These are phyloP conservation scores for Coleophoma eucalyptorum DNA, from an alignment of 2,329 filamentous ascomycete species.

Conservation along the genomic window DNA sequence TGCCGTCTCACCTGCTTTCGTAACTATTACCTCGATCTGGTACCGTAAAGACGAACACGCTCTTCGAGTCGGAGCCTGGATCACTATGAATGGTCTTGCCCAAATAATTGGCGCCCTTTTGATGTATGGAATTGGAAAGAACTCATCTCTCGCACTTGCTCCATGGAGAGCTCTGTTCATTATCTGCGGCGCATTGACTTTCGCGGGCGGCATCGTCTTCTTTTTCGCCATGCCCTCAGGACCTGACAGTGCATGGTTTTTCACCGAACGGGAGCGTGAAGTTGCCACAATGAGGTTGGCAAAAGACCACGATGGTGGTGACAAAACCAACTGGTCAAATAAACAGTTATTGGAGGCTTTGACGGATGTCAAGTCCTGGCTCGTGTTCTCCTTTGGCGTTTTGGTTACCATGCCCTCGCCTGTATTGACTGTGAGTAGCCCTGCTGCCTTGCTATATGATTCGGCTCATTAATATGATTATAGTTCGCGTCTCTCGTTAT, in stretches of 20 bases:
- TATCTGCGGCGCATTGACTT: conserved; percentile 44
- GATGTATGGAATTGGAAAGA: conserved; percentile 48
- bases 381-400: conserved; percentile 40
- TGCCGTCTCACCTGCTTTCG: conserved; percentile 40
- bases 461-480: conserved; percentile 1
- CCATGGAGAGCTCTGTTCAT: conserved; percentile 46
- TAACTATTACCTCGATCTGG: conserved; percentile 40
- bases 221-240: conserved; percentile 41
- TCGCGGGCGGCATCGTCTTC: conserved; percentile 38
- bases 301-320: conserved; percentile 33
- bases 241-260: conserved; percentile 44
- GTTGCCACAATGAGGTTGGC: conserved; percentile 34
- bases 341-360: conserved; percentile 40
- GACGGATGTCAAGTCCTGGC: conserved; percentile 38
- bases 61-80: conserved; percentile 31
- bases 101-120: conserved; percentile 40
- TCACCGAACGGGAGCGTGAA: conserved; percentile 37
- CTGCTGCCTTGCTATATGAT: background rate
- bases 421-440: conserved; percentile 32
- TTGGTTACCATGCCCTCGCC: conserved; percentile 42
- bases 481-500: conserved; percentile 47
- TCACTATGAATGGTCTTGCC: conserved; percentile 41
- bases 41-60: conserved; percentile 34
- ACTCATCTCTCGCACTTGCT: conserved; percentile 30
- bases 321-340: conserved; percentile 39